These are phyloP conservation scores for Colletotrichum sp. DNA, from an alignment of 2,329 filamentous ascomycete species.

Conservation along the genomic window DNA sequence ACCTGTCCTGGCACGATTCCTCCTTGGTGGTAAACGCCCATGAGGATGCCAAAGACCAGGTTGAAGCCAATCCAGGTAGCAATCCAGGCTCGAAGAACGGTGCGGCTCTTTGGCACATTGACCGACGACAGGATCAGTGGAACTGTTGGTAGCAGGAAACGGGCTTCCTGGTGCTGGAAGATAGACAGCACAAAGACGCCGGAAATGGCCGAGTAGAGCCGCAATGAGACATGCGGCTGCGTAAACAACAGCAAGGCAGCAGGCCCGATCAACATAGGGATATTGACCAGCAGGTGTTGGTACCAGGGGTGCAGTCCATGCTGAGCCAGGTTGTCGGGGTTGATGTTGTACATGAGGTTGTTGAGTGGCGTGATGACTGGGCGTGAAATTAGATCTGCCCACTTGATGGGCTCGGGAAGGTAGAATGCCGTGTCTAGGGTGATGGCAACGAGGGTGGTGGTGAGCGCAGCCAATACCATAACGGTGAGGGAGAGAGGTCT, in stretches of 20 bases:
- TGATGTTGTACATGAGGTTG: constrained; percentile 78
- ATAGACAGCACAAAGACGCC: constrained; percentile 74
- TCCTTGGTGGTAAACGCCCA: constrained; percentile 85
- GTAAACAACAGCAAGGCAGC: constrained; percentile 66
- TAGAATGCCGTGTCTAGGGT: constrained; percentile 89
- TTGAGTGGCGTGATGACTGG: constrained; percentile 81
- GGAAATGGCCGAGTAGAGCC: constrained; percentile 76
- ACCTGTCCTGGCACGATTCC: constrained; percentile 79
- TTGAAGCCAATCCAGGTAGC: constrained; percentile 75
- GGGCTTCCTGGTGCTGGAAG: constrained; percentile 81
- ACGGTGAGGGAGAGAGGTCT: constrained; percentile 67
- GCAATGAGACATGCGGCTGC: constrained; percentile 61
- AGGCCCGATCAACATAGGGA: constrained; percentile 76
- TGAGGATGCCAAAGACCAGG: constrained; percentile 68
- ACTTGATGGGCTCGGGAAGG: constrained; percentile 64
- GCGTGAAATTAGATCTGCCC: constrained; percentile 65
- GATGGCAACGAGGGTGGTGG: constrained; percentile 76
- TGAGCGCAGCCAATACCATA: constrained; percentile 67
- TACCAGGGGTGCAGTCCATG: constrained; percentile 83
- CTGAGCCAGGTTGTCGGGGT: constrained; percentile 71
- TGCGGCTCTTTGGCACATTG: constrained; percentile 63
- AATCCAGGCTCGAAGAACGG: constrained; percentile 59
- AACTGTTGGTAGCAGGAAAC: constrained; percentile 77
- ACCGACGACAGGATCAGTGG: constrained; percentile 80
- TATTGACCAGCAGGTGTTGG: constrained; percentile 75